phyloP scores from a whole-genome alignment of 257 asterid species.

The Fraxinus quadrangulata region DNA sequence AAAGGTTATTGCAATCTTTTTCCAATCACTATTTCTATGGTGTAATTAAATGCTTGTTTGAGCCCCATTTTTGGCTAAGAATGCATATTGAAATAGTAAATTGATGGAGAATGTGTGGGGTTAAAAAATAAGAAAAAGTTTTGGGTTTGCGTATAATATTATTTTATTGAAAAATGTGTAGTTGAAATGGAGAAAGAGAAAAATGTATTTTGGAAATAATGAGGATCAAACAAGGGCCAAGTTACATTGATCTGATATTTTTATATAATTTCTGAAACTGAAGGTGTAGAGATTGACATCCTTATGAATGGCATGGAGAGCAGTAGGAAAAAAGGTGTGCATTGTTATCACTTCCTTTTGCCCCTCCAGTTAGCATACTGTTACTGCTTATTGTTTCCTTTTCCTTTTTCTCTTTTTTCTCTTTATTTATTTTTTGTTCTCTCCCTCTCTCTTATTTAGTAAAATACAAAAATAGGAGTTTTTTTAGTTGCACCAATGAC shows the following conservation, averaged over 20 bases:
- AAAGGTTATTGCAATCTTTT: background rate
- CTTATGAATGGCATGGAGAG: slow-evolving; percentile 79
- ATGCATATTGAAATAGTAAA: too few species aligned
- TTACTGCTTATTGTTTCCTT: background rate
- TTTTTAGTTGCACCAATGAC: background rate
- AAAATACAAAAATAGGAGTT: background rate
- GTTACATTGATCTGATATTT: background rate
- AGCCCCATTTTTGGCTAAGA: too few species aligned
- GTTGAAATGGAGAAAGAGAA: too few species aligned
- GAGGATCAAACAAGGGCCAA: too few species aligned
- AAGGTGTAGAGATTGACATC: slow-evolving; percentile 29
- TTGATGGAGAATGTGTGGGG: too few species aligned
- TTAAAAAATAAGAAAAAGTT: too few species aligned
- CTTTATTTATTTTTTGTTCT: background rate
- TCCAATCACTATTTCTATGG: background rate
- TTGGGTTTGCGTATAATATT: too few species aligned
- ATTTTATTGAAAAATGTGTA: too few species aligned
- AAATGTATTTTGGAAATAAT: too few species aligned
- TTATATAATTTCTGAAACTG: slow-evolving; percentile 15
- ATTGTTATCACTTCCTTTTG: background rate
- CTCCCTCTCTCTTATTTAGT: background rate
- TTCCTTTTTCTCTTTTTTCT: background rate
- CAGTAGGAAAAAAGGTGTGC: slow-evolving; percentile 60
- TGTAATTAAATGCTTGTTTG: background rate
- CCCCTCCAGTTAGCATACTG: background rate